Percentiles rank a stretch among this genome's conserved stretches.
These are phyloP conservation scores for Cyclostephanos tholiformis DNA, from an alignment of 108 stramenopile species.

Conservation along the genomic window DNA sequence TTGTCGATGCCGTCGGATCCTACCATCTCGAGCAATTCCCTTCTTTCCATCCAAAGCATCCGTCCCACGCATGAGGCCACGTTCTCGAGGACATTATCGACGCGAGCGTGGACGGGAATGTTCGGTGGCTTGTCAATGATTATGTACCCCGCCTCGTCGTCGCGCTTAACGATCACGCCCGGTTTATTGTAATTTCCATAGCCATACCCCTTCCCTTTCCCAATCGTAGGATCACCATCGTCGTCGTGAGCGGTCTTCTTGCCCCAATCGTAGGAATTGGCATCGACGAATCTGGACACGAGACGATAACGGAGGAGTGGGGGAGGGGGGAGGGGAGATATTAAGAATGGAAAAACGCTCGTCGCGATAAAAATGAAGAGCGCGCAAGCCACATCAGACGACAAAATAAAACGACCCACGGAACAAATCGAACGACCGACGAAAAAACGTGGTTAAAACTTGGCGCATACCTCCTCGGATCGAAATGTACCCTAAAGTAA, in stretches of 20 bases:
- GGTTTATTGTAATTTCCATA: constrained; percentile 25
- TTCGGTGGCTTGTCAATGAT: constrained; percentile 79
- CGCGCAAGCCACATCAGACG: too few relatives aligned
- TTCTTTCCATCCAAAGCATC: constrained; percentile 37
- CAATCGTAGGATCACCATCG: neutral
- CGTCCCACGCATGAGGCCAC: constrained; percentile 59
- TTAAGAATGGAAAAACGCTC: too few relatives aligned
- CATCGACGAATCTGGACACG: constrained; percentile 43
- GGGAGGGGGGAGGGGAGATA: too few relatives aligned
- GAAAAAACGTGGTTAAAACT: too few relatives aligned
- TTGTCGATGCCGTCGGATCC: constrained; percentile 5
- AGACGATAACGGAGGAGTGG: too few relatives aligned
- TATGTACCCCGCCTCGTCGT: constrained; percentile 55
- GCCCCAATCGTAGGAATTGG: constrained; percentile 68
- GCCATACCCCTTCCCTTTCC: neutral
- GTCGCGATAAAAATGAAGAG: too few relatives aligned
- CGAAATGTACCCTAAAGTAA: constrained; percentile 81
- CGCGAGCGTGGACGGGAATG: constrained; percentile 83
- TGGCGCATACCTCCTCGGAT: constrained; percentile 72
- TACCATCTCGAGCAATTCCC: constrained; percentile 9
- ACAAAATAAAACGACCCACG: too few relatives aligned
- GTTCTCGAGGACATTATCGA: constrained; percentile 86
- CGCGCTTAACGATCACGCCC: constrained; percentile 58
- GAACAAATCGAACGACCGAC: too few relatives aligned
- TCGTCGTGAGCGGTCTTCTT: neutral